Conservation (phyloP, 306 rosid species). For the Cercis canadensis region DNA sequence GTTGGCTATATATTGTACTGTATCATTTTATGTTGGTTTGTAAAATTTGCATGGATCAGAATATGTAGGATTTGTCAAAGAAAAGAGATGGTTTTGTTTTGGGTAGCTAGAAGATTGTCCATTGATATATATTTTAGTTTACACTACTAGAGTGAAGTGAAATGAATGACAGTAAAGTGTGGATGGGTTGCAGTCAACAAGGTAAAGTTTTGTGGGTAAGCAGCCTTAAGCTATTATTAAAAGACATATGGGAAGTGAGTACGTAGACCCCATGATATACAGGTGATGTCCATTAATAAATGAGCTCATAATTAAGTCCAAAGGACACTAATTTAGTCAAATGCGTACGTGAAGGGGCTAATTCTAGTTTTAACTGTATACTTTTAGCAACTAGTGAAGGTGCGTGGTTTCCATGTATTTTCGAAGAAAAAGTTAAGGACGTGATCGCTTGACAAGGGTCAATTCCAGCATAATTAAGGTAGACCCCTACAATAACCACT, state of each 20-base stretch:
- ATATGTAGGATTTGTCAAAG: not conserved
- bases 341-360: not conserved
- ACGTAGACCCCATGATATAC: constrained; percentile 30
- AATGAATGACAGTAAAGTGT: not conserved
- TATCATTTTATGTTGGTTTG: not conserved
- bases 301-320: constrained; percentile 13
- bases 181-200: constrained; percentile 20
- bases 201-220: constrained; percentile 23
- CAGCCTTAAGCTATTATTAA: not conserved
- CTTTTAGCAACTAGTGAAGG: not conserved
- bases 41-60: not conserved
- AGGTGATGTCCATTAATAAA: constrained; percentile 19
- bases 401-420: constrained; percentile 20
- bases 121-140: not conserved
- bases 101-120: not conserved
- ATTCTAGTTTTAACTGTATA: not conserved
- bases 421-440: constrained; percentile 22
- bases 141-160: no score
- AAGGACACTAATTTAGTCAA: not conserved
- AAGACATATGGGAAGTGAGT: constrained; percentile 5
- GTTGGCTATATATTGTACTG: no score
- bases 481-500: constrained; percentile 44
- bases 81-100: not conserved
- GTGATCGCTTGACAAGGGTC: constrained; percentile 30
- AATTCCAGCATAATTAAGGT: constrained; percentile 41